These are phyloP conservation scores for Monosporascus sp. DNA, from an alignment of 2,329 filamentous ascomycete species.

Conservation along the genomic window DNA sequence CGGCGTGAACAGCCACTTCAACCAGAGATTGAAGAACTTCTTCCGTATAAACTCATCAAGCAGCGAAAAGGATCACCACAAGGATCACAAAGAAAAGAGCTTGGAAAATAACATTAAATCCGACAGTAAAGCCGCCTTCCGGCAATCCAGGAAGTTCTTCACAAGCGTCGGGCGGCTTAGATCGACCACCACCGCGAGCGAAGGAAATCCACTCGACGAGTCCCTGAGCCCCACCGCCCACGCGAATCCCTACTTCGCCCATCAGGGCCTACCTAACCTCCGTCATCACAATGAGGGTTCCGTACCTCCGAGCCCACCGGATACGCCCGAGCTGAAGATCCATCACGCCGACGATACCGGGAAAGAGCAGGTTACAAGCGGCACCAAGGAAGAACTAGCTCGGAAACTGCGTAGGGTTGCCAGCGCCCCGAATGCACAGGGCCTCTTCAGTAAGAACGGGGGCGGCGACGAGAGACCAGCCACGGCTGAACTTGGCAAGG, in stretches of 20 bases:
- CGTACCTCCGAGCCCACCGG: constrained; percentile 85
- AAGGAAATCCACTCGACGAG: constrained; percentile 87
- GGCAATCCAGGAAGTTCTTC: constrained; percentile 84
- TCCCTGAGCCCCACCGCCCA: constrained; percentile 85
- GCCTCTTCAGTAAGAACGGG: constrained; percentile 66
- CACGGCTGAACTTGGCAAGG: constrained; percentile 82
- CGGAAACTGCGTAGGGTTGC: constrained; percentile 90
- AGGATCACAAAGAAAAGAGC: constrained; percentile 32
- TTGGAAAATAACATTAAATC: constrained; percentile 38
- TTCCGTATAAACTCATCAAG: constrained; percentile 59
- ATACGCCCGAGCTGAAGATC: constrained; percentile 76
- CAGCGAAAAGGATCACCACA: constrained; percentile 13
- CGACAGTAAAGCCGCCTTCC: constrained; percentile 64
- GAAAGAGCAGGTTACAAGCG: constrained; percentile 64
- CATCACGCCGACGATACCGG: constrained; percentile 62
- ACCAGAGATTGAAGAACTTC: constrained; percentile 66
- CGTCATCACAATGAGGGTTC: constrained; percentile 94
- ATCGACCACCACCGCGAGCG: constrained; percentile 85
- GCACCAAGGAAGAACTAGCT: constrained; percentile 89
- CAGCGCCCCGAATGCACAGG: constrained; percentile 94
- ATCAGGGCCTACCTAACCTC: constrained; percentile 88
- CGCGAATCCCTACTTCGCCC: constrained; percentile 95
- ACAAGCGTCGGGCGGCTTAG: constrained; percentile 81
- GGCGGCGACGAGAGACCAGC: constrained; percentile 64
- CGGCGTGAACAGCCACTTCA: constrained; percentile 53